phyloP scores from a whole-genome alignment of 106 monocot genomes.

The Allium fistulosum region DNA sequence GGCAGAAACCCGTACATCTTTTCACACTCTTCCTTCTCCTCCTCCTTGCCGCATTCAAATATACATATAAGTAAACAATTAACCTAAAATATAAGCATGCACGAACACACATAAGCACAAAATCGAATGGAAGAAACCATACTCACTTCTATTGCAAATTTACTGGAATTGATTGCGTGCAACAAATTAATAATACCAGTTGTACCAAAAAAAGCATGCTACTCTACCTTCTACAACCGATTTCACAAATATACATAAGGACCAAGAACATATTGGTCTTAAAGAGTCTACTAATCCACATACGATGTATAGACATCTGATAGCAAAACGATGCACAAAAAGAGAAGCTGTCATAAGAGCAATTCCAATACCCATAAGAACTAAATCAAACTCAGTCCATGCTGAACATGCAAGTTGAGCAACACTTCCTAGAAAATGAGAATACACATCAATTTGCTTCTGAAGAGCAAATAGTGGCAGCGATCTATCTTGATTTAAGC shows the following conservation, averaged over 20 bases:
- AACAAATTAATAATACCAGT: slow-evolving; percentile 39
- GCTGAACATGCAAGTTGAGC: slow-evolving; percentile 84
- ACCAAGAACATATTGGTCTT: slow-evolving; percentile 10
- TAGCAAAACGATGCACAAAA: slow-evolving; percentile 34
- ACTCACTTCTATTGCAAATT: slow-evolving; percentile 42
- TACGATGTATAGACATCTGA: slow-evolving; percentile 20
- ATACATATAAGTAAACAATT: too few relatives aligned
- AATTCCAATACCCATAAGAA: slow-evolving; percentile 69
- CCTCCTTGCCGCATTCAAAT: too few relatives aligned
- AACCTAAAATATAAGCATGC: too few relatives aligned
- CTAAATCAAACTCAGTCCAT: slow-evolving; percentile 94
- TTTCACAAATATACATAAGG: slow-evolving; percentile 7
- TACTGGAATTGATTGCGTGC: slow-evolving; percentile 31
- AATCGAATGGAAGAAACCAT: background rate
- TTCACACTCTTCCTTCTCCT: too few relatives aligned
- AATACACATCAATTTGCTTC: slow-evolving; percentile 66
- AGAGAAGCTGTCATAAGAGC: slow-evolving; percentile 47
- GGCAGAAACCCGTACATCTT: too few relatives aligned
- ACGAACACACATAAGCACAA: too few relatives aligned
- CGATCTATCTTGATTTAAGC: slow-evolving; percentile 8
- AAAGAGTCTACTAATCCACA: slow-evolving; percentile 6
- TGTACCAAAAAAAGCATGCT: slow-evolving; percentile 79
- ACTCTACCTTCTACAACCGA: slow-evolving; percentile 87
- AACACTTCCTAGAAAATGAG: slow-evolving; percentile 69
- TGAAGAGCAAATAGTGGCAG: slow-evolving; percentile 22